A percentile compares a stretch with the other conserved stretches of the same genome.
These are phyloP conservation scores for Phlebiopsis gigantea DNA, from an alignment of 768 basidiomycete genomes.

Conservation along the genomic window DNA sequence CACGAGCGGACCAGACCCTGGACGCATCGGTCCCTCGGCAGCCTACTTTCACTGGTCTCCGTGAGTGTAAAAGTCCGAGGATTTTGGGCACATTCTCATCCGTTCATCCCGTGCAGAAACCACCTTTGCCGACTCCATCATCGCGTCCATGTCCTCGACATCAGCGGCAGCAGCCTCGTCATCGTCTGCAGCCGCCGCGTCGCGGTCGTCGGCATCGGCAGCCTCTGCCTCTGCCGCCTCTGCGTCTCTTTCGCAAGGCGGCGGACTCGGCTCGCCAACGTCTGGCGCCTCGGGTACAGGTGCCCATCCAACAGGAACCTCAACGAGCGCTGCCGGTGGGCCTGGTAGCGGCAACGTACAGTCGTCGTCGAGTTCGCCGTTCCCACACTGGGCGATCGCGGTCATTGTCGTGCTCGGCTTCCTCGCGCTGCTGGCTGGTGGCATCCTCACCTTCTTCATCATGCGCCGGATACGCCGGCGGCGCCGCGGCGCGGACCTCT, in stretches of 20 bases:
- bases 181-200: conserved; percentile 32
- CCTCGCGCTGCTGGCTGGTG: conserved; percentile 68
- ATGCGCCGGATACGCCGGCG: conserved; percentile 61
- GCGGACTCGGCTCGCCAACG: not conserved
- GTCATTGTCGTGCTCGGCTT: conserved; percentile 84
- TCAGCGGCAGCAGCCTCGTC: conserved; percentile 36
- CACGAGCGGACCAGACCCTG: conserved; percentile 48
- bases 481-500: conserved; percentile 33
- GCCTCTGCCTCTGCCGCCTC: conserved; percentile 26
- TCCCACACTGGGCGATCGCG: conserved; percentile 90
- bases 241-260: conserved; percentile 5
- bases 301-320: conserved; percentile 4
- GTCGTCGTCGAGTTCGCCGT: conserved; percentile 33
- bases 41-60: conserved; percentile 73
- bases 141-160: conserved; percentile 48
- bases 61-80: conserved; percentile 41
- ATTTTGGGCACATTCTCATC: conserved; percentile 5
- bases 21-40: conserved; percentile 60
- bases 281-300: conserved; percentile 3
- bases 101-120: conserved; percentile 48
- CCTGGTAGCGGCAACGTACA: conserved; percentile 37
- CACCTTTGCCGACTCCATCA: conserved; percentile 64
- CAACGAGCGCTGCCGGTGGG: conserved; percentile 17
- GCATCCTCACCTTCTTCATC: conserved; percentile 67
- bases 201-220: conserved; percentile 32